A percentile compares a stretch with the other conserved stretches of the same genome.
phyloP scores from a whole-genome alignment of 164 flowering plant genomes.

The Protea cynaroides region DNA sequence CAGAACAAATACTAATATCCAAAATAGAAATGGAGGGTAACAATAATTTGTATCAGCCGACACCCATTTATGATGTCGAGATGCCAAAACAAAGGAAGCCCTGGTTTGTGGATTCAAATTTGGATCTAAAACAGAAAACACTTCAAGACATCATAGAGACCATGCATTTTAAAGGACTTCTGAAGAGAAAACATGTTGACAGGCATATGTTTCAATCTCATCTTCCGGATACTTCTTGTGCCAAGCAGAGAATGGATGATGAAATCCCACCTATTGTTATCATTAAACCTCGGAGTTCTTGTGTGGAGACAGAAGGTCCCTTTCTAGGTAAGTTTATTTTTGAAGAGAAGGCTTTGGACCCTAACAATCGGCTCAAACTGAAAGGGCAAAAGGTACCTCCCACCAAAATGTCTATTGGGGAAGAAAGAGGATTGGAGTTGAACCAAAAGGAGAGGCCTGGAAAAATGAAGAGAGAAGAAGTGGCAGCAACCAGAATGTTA shows the following conservation, averaged over 20 bases:
- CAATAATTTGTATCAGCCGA: constrained; percentile 15
- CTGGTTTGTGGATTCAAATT: constrained; percentile 14
- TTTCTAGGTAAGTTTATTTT: neutral
- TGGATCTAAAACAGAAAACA: constrained; percentile 29
- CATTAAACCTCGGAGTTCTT: constrained; percentile 46
- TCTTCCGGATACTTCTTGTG: constrained; percentile 10
- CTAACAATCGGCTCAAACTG: constrained; percentile 18
- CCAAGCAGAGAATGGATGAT: constrained; percentile 16
- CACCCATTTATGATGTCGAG: constrained; percentile 38
- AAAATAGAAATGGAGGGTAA: constrained; percentile 18
- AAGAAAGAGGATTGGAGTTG: constrained; percentile 7
- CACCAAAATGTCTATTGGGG: neutral
- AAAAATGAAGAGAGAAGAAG: constrained; percentile 14
- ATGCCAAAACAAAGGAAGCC: constrained; percentile 41
- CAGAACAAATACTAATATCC: constrained; percentile 20
- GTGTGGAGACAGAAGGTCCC: constrained; percentile 14
- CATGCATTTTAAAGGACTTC: constrained; percentile 47
- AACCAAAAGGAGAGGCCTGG: neutral
- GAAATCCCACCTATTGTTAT: constrained; percentile 69
- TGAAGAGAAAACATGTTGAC: constrained; percentile 24
- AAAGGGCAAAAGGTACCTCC: constrained; percentile 21
- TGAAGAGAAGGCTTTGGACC: constrained; percentile 19
- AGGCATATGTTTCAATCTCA: constrained; percentile 8
- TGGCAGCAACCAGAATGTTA: constrained; percentile 8
- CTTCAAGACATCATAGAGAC: constrained; percentile 51